phyloP scores from a whole-genome alignment of 2,329 filamentous ascomycete genomes.

The Claviceps maximensis region DNA sequence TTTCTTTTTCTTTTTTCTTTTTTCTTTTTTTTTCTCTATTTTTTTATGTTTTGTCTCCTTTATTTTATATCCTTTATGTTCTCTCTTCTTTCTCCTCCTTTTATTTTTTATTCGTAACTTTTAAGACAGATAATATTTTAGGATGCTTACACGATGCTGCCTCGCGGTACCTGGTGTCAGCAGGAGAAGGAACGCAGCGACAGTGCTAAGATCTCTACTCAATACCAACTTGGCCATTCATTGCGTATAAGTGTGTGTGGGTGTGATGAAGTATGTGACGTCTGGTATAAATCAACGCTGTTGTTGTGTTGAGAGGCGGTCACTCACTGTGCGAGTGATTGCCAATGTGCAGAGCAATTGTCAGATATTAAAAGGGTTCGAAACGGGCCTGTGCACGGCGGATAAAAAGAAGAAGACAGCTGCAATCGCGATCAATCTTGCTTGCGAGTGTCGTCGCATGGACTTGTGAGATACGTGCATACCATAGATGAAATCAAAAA shows the following conservation, averaged over 20 bases:
- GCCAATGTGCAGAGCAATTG: too few relatives aligned
- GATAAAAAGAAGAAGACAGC: too few relatives aligned
- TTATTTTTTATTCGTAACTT: background rate
- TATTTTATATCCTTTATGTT: background rate
- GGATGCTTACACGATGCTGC: constrained; percentile 28
- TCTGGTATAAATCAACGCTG: background rate
- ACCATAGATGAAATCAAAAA: background rate
- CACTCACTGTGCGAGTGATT: too few relatives aligned
- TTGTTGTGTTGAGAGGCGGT: background rate
- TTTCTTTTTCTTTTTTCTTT: background rate
- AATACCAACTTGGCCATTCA: background rate
- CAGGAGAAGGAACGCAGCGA: background rate
- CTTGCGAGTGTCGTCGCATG: too few relatives aligned
- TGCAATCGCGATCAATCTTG: too few relatives aligned
- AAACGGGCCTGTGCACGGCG: background rate
- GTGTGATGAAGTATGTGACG: background rate
- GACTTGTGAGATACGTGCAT: background rate
- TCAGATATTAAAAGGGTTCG: background rate
- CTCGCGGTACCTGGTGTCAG: constrained; percentile 33
- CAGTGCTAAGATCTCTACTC: constrained; percentile 3
- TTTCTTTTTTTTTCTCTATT: background rate
- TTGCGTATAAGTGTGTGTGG: background rate
- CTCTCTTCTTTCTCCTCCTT: background rate
- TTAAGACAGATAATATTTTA: background rate
- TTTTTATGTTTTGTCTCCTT: background rate